Percentiles rank a stretch among this genome's conserved stretches.
Conservation (phyloP, 306 rosid species). For the Betula pendula region DNA sequence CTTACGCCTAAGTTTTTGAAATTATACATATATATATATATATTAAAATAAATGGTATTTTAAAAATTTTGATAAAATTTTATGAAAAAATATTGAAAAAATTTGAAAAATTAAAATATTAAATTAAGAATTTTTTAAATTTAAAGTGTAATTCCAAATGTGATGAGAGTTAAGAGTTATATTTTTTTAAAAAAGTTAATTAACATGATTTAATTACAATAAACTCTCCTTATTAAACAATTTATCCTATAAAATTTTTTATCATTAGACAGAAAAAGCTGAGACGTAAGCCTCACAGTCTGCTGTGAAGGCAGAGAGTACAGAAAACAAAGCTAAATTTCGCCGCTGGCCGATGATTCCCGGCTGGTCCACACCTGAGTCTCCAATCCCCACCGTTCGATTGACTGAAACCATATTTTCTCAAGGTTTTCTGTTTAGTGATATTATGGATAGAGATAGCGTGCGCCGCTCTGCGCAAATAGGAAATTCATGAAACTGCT, state of each 20-base stretch:
- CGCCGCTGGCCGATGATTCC: constrained; percentile 34
- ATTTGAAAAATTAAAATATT: no score
- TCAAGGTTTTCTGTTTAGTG: neutral
- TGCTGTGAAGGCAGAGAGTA: no score
- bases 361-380: neutral
- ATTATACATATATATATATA: no score
- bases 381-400: constrained; percentile 10
- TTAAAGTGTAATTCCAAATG: no score
- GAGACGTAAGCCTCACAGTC: neutral
- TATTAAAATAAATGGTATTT: no score
- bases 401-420: neutral
- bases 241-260: neutral
- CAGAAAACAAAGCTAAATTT: constrained; percentile 27
- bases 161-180: no score
- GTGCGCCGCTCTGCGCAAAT: constrained; percentile 16
- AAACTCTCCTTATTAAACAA: no score
- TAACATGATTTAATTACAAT: neutral
- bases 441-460: constrained; percentile 2
- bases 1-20: no score
- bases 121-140: no score
- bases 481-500: neutral
- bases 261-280: neutral
- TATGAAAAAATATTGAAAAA: no score
- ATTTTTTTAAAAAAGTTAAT: no score
- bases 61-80: no score